Base-by-base conservation (phyloP, 805 yeast species). In the Starmerella vaccinii region DNA sequence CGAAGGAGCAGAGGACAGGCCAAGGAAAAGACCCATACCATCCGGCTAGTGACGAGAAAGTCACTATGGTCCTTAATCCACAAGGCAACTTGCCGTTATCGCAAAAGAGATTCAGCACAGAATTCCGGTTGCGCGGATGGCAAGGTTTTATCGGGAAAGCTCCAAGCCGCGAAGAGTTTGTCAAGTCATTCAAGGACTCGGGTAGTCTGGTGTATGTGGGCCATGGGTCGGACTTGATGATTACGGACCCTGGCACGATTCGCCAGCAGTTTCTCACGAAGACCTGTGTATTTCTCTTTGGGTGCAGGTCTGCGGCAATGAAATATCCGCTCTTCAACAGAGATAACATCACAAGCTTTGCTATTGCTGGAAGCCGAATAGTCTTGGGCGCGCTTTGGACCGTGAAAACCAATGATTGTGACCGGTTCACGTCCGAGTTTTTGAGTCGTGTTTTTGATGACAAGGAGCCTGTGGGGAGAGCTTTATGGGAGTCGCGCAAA, bases 221-320 rank as follows among this genome's bases (percentile, higher is more conserved):
- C 0, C 99, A 92, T 66, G 97, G 97, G 0, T 92, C 96, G 4
- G 96, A 97, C n/a, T 90, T 86, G 55, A 88, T 84, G 54, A 87
- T 80, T 61, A 68, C 86, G 10, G 72, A 79, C 27, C 70, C 81
- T 1, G 71, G 78, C 4, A 66, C 75, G 0, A 65, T 88, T 39
- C 76, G 76, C 48, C 67, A 68, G 10, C 63, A 72, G 76, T 24
- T 49, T 15, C 21, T 32, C 6, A 63, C 72, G 48, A 56, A 67
- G 13, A 66, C 73, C 1, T 54, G 47, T 2, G 52, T 69, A 0
- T 70, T 88, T 40, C 69, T 92, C 21, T 67, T 92, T 42, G 99
- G 99, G 0, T 92, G 99, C 59, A 84, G 95, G 0, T 90, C 97
- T 0, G 95, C 43, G 41, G 42, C 30, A 22, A 19, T 95, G 0